These are phyloP conservation scores for Furcasterigmium furcatum DNA, from an alignment of 2,329 filamentous ascomycete genomes.

Conservation along the genomic window DNA sequence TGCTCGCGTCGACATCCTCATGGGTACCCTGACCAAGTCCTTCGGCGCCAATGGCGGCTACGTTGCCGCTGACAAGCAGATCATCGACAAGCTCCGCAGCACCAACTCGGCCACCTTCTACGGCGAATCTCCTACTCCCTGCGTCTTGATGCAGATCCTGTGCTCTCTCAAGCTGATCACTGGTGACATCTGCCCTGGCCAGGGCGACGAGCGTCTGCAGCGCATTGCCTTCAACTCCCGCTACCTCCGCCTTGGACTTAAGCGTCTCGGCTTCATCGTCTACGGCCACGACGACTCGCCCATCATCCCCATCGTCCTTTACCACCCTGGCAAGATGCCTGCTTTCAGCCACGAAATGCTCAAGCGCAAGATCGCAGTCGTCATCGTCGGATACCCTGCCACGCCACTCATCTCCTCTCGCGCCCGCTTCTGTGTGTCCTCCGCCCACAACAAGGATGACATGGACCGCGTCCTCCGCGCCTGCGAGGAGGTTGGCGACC, in stretches of 20 bases:
- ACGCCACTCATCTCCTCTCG: constrained; percentile 94
- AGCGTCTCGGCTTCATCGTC: constrained; percentile 93
- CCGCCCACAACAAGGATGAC: constrained; percentile 97
- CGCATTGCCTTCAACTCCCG: constrained; percentile 97
- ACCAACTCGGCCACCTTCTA: constrained; percentile 84
- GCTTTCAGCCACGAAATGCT: constrained; percentile 99
- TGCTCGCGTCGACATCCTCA: constrained; percentile 85
- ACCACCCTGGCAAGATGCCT: constrained; percentile 98
- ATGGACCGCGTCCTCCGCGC: constrained; percentile 84
- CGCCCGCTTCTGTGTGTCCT: constrained; percentile 91
- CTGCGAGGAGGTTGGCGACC: constrained; percentile 88
- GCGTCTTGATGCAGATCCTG: constrained; percentile 87
- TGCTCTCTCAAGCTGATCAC: constrained; percentile 84
- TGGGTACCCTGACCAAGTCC: constrained; percentile 97
- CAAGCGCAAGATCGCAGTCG: constrained; percentile 93
- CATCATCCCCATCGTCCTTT: constrained; percentile 90
- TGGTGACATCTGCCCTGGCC: constrained; percentile 82
- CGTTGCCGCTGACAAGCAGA: constrained; percentile 80
- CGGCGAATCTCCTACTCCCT: constrained; percentile 83
- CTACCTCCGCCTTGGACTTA: constrained; percentile 94
- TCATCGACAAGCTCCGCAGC: constrained; percentile 86
- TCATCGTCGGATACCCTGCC: constrained; percentile 95
- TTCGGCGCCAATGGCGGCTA: constrained; percentile 98
- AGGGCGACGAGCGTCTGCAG: constrained; percentile 93
- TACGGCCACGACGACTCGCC: constrained; percentile 98